Evolutionary conservation across 2,329 filamentous ascomycete genomes (phyloP).

Genomic region (Phialophora chinensis): DNA sequence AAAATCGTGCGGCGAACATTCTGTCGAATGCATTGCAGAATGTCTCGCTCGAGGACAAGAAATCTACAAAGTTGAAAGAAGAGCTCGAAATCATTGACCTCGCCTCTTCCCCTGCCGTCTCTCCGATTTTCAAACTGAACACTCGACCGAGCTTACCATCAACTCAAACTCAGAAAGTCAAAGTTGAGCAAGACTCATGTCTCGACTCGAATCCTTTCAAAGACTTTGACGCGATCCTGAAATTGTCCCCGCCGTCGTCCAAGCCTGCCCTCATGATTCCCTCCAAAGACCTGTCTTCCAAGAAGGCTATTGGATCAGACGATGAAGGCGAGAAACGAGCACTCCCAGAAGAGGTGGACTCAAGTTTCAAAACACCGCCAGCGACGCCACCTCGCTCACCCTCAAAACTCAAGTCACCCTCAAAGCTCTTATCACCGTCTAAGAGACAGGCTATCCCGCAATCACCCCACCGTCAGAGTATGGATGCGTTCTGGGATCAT

Average conservation of each 20-base stretch:
- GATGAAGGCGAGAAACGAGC: background rate
- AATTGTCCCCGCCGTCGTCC: conserved; percentile 23
- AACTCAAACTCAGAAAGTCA: conserved; percentile 4
- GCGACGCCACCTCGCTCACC: conserved; percentile 45
- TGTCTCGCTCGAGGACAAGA: conserved; percentile 46
- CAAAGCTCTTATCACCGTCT: conserved; percentile 53
- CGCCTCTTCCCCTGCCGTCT: conserved; percentile 30
- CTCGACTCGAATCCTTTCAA: conserved; percentile 21
- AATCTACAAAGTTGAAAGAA: conserved; percentile 22
- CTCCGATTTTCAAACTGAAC: conserved; percentile 16
- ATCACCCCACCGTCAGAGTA: conserved; percentile 57
- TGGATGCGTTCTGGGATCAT: conserved; percentile 62
- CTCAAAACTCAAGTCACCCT: conserved; percentile 38
- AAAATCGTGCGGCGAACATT: conserved; percentile 24
- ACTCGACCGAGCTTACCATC: conserved; percentile 3
- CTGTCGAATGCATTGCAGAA: conserved; percentile 44
- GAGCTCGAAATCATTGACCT: conserved; percentile 38
- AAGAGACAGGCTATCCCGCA: conserved; percentile 55
- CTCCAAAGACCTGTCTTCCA: conserved; percentile 16
- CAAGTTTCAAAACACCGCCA: conserved; percentile 25
- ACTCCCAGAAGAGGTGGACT: background rate
- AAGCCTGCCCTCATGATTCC: conserved; percentile 23
- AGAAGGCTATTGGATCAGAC: background rate
- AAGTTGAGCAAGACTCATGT: background rate
- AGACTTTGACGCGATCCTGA: conserved; percentile 23